Conservation (phyloP, 2,329 filamentous ascomycete species). For the Colletotrichum musicola region DNA sequence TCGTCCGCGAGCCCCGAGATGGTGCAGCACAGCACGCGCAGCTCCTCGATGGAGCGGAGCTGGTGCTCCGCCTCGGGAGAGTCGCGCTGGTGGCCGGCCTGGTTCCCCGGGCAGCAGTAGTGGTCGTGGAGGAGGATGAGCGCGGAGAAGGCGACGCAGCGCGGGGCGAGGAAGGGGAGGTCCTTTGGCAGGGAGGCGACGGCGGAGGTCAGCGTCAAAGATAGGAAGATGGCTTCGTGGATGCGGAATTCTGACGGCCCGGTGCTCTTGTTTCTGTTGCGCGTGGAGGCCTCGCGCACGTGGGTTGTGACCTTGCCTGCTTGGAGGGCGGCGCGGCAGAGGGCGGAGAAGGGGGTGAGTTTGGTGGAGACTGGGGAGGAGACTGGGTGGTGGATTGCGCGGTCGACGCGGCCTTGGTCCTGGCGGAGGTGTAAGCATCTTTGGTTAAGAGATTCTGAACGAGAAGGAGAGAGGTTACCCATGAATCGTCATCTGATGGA, state of each 20-base stretch:
- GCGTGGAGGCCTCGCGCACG: constrained; percentile 41
- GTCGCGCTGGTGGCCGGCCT: constrained; percentile 39
- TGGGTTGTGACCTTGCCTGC: constrained; percentile 50
- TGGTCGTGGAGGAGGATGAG: constrained; percentile 50
- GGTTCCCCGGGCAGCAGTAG: constrained; percentile 50
- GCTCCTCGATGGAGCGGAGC: constrained; percentile 47
- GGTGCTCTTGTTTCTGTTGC: constrained; percentile 22
- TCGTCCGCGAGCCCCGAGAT: constrained; percentile 47
- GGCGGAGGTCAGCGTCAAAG: background rate
- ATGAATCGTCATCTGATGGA: constrained; percentile 54
- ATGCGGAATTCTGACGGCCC: constrained; percentile 3
- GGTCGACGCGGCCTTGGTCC: constrained; percentile 52
- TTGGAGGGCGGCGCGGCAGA: constrained; percentile 56
- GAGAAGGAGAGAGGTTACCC: constrained; percentile 46
- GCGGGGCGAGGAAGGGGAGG: constrained; percentile 38
- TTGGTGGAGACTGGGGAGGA: constrained; percentile 49
- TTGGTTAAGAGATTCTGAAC: background rate
- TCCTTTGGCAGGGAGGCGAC: background rate
- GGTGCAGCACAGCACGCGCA: constrained; percentile 46
- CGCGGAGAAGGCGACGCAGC: constrained; percentile 41
- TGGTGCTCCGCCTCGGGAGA: constrained; percentile 48
- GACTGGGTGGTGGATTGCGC: constrained; percentile 47
- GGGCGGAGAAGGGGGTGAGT: constrained; percentile 63
- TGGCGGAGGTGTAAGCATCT: constrained; percentile 37
- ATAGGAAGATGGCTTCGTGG: constrained; percentile 7